Evolutionary conservation across 2,329 filamentous ascomycete species (phyloP).

Genomic region (Trichoderma atroviride): DNA sequence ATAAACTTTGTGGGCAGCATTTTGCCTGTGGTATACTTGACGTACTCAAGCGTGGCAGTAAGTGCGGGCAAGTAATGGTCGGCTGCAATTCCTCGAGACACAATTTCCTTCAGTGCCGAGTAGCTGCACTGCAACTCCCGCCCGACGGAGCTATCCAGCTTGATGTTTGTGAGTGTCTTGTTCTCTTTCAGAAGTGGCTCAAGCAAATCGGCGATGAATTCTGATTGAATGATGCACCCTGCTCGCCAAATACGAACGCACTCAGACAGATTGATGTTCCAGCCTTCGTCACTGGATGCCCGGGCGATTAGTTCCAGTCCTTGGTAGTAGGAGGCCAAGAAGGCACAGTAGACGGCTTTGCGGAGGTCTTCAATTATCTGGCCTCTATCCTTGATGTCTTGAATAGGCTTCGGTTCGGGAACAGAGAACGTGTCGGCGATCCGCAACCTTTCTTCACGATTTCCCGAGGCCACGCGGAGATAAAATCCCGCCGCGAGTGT

Average conservation of each 20-base stretch:
- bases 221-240: neutral
- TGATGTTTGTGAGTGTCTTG: neutral
- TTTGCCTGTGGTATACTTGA: slow-evolving; percentile 64
- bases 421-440: neutral
- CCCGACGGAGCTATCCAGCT: slow-evolving; percentile 21
- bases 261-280: neutral
- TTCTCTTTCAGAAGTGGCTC: neutral
- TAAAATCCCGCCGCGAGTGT: neutral
- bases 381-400: neutral
- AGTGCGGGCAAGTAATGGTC: slow-evolving; percentile 65
- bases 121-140: slow-evolving; percentile 37
- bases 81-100: slow-evolving; percentile 55
- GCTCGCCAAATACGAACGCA: neutral
- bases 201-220: neutral
- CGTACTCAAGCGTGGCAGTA: slow-evolving; percentile 65
- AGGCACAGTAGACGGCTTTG: neutral
- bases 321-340: neutral
- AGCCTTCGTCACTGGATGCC: neutral
- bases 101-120: slow-evolving; percentile 56
- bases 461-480: neutral
- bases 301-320: neutral
- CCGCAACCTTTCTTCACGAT: neutral
- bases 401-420: neutral
- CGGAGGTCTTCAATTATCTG: neutral
- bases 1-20: slow-evolving; percentile 69